Percentiles rank a stretch among this genome's conserved stretches.
phyloP scores from a whole-genome alignment of 2,329 filamentous ascomycete species.

The Aureobasidium melanogenum region DNA sequence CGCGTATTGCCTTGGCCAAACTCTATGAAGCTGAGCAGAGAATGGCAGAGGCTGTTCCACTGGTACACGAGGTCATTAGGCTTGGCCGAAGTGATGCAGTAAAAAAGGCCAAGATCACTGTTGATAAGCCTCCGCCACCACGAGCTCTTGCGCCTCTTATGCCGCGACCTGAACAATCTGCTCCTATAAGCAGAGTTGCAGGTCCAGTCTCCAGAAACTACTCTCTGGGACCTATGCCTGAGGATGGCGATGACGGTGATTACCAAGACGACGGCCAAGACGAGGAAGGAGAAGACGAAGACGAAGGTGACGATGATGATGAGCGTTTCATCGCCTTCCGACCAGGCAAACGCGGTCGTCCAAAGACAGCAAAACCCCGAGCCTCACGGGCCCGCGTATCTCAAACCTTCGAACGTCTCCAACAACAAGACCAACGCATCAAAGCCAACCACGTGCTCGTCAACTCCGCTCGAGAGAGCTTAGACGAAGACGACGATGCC shows the following conservation, averaged over 20 bases:
- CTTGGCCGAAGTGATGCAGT: conserved; percentile 39
- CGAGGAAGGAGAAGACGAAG: background rate
- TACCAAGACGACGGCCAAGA: background rate
- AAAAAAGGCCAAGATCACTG: conserved; percentile 34
- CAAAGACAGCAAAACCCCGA: background rate
- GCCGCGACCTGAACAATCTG: background rate
- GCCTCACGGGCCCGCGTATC: background rate
- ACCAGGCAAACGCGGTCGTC: background rate
- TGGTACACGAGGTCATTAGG: conserved; percentile 65
- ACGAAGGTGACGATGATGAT: background rate
- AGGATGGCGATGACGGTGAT: background rate
- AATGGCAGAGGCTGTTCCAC: conserved; percentile 65
- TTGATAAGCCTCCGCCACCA: background rate
- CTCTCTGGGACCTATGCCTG: background rate
- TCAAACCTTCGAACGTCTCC: conserved; percentile 5
- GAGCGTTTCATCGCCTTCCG: background rate
- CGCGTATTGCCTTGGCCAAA: conserved; percentile 69
- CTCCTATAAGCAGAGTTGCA: background rate
- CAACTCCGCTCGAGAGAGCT: conserved; percentile 37
- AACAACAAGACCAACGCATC: conserved; percentile 12
- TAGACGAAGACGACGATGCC: conserved; percentile 41
- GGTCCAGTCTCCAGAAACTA: conserved; percentile 2
- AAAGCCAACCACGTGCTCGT: conserved; percentile 32
- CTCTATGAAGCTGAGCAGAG: conserved; percentile 66
- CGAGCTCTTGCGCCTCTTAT: background rate